Evolutionary conservation across 1,139 yeast genomes (phyloP), one percentile per base, ranked within the genome.

Genomic region (Candida freyschussii): DNA sequence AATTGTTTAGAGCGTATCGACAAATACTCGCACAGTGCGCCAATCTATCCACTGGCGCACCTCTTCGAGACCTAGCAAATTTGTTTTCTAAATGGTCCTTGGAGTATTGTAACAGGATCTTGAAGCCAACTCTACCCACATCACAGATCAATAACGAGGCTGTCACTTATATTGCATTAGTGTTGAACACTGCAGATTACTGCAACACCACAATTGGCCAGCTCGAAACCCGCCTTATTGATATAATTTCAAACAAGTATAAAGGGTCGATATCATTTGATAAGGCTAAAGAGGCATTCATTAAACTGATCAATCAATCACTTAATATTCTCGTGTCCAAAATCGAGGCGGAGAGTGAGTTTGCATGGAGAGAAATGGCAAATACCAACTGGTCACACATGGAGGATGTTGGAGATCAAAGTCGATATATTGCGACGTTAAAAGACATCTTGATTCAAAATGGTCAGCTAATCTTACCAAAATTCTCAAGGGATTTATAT

Each of bases 121-220:
- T 91, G 30, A 59, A 63, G 15, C 78, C 86, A 2, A 67, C 77
- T 13, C 47, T 87, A 19, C 78, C 86, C 22, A 43, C 58, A 12
- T 40, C 53, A 1, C 50, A 59, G 8, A 66, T 63, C 6, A 65
- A 62, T 23, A 57, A 56, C 9, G 93, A 83, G 43, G 78, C 84
- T 1, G 62, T 84, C 17, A 71, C 70, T 33, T 74, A 82, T 37
- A 68, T 84, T 2, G 79, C 94, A 17, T 63, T 85, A 56, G 71
- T 87, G 9, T 60, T 91, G 20, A 85, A 87, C 47, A 91, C 98
- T 0, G 87, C 95, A 1, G 96, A 91, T 52, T 91, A 89, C 57
- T 79, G 95, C 40, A 72, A 84, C 18, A 69, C 75, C 13, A 91
- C 96, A 6, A 75, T 81, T 3, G 71, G 69, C 13, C 96, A 91